These are phyloP conservation scores for Tetraselmis chui DNA, from an alignment of 139 green algal species.

Conservation along the genomic window DNA sequence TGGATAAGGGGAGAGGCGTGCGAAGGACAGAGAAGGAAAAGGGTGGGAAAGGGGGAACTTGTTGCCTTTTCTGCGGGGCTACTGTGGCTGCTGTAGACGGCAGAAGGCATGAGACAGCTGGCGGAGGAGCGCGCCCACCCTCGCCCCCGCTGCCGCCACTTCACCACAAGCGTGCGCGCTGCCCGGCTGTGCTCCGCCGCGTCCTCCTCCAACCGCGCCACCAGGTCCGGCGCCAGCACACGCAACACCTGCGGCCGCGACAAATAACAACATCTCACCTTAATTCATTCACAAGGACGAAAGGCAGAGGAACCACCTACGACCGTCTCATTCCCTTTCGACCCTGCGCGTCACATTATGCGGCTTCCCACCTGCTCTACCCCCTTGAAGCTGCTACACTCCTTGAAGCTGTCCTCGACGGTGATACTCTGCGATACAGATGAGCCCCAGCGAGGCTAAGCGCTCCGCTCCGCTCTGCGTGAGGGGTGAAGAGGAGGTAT, in stretches of 20 bases:
- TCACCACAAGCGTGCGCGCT: constrained; percentile 49
- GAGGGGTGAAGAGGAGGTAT: too few species aligned
- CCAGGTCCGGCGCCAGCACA: constrained; percentile 64
- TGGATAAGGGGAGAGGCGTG: too few species aligned
- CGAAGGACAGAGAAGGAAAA: too few species aligned
- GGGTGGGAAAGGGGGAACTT: too few species aligned
- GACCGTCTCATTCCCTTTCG: too few species aligned
- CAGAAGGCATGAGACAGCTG: constrained; percentile 41
- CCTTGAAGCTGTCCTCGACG: constrained; percentile 66
- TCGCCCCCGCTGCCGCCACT: constrained; percentile 46
- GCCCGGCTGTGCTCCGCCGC: constrained; percentile 29
- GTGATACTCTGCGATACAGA: constrained; percentile 55
- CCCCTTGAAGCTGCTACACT: constrained; percentile 27
- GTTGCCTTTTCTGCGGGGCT: background rate
- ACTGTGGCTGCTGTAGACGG: background rate
- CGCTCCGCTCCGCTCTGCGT: too few species aligned
- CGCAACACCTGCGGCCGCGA: background rate
- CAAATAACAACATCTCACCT: too few species aligned
- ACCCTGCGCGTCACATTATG: too few species aligned
- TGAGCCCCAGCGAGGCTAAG: too few species aligned
- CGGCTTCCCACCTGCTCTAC: constrained; percentile 34
- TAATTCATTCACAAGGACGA: too few species aligned
- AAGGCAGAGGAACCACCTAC: too few species aligned
- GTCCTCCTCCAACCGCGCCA: constrained; percentile 53
- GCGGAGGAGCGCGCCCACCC: constrained; percentile 45